Evolutionary conservation across 805 yeast species (phyloP).

Genomic region (Kodamaea kaohsiungensis): DNA sequence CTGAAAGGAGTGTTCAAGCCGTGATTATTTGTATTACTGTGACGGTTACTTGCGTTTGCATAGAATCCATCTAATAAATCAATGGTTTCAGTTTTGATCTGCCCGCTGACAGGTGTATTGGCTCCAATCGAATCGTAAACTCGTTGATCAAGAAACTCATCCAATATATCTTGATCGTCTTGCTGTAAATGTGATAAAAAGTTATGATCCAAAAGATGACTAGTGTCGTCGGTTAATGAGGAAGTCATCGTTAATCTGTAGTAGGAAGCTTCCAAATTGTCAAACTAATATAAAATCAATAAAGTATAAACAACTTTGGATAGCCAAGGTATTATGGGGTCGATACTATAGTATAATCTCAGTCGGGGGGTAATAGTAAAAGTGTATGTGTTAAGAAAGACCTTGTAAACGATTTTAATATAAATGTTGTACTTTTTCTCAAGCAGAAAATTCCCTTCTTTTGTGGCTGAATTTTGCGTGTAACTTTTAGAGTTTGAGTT

Average conservation of each 20-base stretch:
- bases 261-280: background rate
- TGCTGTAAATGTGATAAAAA: constrained; percentile 20
- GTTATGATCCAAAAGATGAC: constrained; percentile 23
- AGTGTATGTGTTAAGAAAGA: background rate
- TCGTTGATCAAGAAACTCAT: constrained; percentile 57
- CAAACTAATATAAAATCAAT: no score
- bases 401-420: background rate
- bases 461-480: background rate
- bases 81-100: constrained; percentile 14
- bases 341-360: no score
- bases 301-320: no score
- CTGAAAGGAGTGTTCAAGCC: background rate
- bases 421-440: background rate
- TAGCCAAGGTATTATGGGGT: background rate
- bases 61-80: constrained; percentile 21
- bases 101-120: constrained; percentile 18
- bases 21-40: background rate
- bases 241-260: constrained; percentile 15
- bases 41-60: background rate
- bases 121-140: constrained; percentile 41
- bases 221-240: constrained; percentile 23
- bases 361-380: no score
- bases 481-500: background rate
- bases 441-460: background rate
- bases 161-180: constrained; percentile 51